phyloP scores from a whole-genome alignment of 805 yeast species.

The Saturnispora gosingensis region DNA sequence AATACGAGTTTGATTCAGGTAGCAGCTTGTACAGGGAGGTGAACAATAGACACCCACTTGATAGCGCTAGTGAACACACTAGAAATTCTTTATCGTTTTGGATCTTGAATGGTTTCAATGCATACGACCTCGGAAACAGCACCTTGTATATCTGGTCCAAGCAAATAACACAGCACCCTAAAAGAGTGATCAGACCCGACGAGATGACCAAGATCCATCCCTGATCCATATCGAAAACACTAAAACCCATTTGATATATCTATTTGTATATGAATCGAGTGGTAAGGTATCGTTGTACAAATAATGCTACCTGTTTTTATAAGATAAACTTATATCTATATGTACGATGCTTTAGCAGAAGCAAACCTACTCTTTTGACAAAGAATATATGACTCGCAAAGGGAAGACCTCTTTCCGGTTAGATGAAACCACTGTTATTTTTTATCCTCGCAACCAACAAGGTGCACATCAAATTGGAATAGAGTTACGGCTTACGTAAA shows the following conservation, averaged over 20 bases:
- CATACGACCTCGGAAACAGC: slow-evolving; percentile 34
- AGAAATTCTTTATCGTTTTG: slow-evolving; percentile 55
- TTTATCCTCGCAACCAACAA: background rate
- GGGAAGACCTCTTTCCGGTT: background rate
- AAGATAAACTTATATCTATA: background rate
- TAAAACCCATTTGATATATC: background rate
- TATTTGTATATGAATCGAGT: background rate
- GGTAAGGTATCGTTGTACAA: background rate
- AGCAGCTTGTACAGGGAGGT: slow-evolving; percentile 69
- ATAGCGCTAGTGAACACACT: slow-evolving; percentile 63
- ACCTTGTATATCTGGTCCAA: slow-evolving; percentile 44
- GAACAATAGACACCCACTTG: slow-evolving; percentile 74
- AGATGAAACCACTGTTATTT: background rate
- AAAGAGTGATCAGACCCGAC: slow-evolving; percentile 60
- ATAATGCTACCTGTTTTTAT: too few relatives aligned
- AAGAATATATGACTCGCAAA: background rate
- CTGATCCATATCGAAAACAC: slow-evolving; percentile 26
- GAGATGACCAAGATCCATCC: slow-evolving; percentile 61
- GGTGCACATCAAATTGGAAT: background rate
- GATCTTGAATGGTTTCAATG: slow-evolving; percentile 39
- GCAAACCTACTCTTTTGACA: background rate
- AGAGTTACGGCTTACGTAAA: background rate
- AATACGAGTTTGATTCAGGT: slow-evolving; percentile 54
- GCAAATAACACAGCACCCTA: slow-evolving; percentile 63
- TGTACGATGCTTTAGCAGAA: background rate